These are phyloP conservation scores for Trichoderma oligosporum DNA, from an alignment of 2,329 filamentous ascomycete species.

Conservation along the genomic window DNA sequence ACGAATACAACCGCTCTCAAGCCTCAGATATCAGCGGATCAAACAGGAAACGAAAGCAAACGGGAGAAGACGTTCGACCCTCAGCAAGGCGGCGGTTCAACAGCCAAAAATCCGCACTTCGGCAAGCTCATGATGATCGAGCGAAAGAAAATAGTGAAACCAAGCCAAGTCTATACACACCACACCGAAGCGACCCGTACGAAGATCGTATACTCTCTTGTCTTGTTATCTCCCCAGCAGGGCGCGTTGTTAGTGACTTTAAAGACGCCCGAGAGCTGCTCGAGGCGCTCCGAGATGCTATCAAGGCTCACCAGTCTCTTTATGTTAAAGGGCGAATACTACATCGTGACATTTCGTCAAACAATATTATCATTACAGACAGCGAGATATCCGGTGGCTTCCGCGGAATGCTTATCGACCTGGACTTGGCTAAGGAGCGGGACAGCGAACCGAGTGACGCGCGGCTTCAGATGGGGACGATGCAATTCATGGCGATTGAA, in stretches of 20 bases:
- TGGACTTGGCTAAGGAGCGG: conserved; percentile 20
- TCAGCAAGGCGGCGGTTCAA: no score
- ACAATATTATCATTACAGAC: conserved; percentile 20
- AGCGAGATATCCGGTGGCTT: conserved; percentile 12
- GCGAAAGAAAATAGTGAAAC: no score
- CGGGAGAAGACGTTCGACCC: no score
- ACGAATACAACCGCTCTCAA: no score
- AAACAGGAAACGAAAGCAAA: no score
- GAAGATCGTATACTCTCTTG: conserved; percentile 20
- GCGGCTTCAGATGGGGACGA: conserved; percentile 29
- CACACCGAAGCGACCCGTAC: conserved; percentile 14
- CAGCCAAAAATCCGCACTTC: no score
- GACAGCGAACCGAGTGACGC: conserved; percentile 25
- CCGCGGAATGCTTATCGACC: conserved; percentile 19
- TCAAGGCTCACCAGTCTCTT: conserved; percentile 14
- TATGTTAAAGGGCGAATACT: conserved; percentile 5
- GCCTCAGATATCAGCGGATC: no score
- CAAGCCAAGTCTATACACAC: no score
- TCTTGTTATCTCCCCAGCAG: conserved; percentile 18
- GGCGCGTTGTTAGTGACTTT: conserved; percentile 14
- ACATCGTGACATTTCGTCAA: conserved; percentile 16
- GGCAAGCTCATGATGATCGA: no score
- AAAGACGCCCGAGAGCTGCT: conserved; percentile 10
- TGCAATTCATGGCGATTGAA: conserved; percentile 35
- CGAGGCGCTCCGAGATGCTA: conserved; percentile 15